Base-by-base conservation (phyloP, 805 yeast species). In the Teunomyces panamensis region DNA sequence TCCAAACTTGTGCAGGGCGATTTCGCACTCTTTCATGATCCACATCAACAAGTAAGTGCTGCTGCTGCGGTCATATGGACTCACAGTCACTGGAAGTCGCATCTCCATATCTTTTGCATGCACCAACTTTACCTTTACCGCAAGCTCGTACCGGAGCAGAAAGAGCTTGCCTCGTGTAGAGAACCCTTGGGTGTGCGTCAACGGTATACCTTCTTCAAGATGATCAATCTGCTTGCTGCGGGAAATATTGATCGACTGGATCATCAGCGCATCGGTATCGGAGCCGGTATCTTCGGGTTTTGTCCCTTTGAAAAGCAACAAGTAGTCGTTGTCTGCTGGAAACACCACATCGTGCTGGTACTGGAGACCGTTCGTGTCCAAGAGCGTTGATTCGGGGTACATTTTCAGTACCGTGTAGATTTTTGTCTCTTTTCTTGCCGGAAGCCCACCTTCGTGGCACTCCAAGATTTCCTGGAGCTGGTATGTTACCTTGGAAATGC, bases 391-490 rank as follows among this genome's bases (percentile, higher is more conserved):
- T 11, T 56, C 55, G 8, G 52, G 42, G 10, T 59, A 64, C 11
- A 67, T 64, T 36, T 64, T 54, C 3, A 71, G 56, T 9, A 68
- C 57, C 14, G 71, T 59, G 32, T 64, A 59, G 14, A 81, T 53
- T 42, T 73, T 64, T 24, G 63, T 55, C 50, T 80, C 83, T 56
- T 73, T 76, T 6, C 69, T 61, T n/a, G 76, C 74, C 1, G 80
- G 73, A 24, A 73, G 65, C 3, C 80, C 80, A 7, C 77, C 75
- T 54, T 79, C 82, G 46, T 73, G 75, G 44, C 79, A 71, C 55
- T 79, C 85, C 36, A 83, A 58, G 3, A 76, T 65, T 55, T 84
- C 87, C 49, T 73, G 72, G 4, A 84, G 53, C 49, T 79, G 83
- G 39, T 79, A 63, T 0, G 71, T 62, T 4, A 81, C 64, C 42